phyloP scores from a whole-genome alignment of 2,329 filamentous ascomycete species.

The Fusarium robinianum region DNA sequence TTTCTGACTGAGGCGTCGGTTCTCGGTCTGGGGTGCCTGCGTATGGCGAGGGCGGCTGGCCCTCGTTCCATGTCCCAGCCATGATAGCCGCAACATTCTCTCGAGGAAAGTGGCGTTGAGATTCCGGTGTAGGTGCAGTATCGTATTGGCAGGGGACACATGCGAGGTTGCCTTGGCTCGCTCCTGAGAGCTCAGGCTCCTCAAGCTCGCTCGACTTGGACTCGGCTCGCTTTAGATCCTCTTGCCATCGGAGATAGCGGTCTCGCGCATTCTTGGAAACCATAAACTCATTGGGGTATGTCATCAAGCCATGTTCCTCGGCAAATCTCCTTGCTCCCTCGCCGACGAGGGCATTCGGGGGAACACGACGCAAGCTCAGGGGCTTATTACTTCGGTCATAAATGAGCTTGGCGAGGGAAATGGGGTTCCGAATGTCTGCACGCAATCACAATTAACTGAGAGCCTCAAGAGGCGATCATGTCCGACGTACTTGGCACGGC shows the following conservation, averaged over 20 bases:
- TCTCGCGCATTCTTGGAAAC: slow-evolving; percentile 80
- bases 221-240: slow-evolving; percentile 70
- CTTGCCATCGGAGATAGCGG: slow-evolving; percentile 77
- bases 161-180: slow-evolving; percentile 17
- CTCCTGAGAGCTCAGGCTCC: slow-evolving; percentile 30
- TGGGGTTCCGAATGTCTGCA: slow-evolving; percentile 88
- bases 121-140: slow-evolving; percentile 36
- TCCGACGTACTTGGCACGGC: slow-evolving; percentile 77
- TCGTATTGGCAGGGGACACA: slow-evolving; percentile 43
- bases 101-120: slow-evolving; percentile 34
- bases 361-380: slow-evolving; percentile 84
- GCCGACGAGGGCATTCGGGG: slow-evolving; percentile 88
- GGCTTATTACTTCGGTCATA: slow-evolving; percentile 76
- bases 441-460: slow-evolving; percentile 3
- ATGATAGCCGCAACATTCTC: slow-evolving; percentile 61
- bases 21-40: slow-evolving; percentile 37
- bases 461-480: neutral
- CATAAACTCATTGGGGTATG: slow-evolving; percentile 75
- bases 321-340: slow-evolving; percentile 88
- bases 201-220: slow-evolving; percentile 44
- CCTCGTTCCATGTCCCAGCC: slow-evolving; percentile 65
- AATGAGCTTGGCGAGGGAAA: slow-evolving; percentile 81
- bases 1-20: slow-evolving; percentile 18
- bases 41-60: slow-evolving; percentile 62
- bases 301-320: slow-evolving; percentile 72